phyloP scores from a whole-genome alignment of 176 grass and related monocot genomes.

The Oropetium thomaeum region DNA sequence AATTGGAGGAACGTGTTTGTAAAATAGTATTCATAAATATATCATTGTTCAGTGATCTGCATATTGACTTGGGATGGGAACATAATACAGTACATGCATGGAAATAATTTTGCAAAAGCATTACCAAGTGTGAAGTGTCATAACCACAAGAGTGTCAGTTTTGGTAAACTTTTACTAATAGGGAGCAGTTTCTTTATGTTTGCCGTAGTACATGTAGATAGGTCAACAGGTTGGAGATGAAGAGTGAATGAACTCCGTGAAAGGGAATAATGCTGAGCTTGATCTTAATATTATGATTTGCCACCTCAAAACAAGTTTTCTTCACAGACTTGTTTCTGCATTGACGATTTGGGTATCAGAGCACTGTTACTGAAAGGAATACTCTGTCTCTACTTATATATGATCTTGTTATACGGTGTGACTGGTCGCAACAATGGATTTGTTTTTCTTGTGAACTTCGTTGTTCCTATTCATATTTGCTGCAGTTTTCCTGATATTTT shows the following conservation, averaged over 20 bases:
- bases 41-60: background rate
- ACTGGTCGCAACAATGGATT: background rate
- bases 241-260: background rate
- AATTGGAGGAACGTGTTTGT: background rate
- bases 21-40: conserved; percentile 11
- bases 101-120: background rate
- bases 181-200: background rate
- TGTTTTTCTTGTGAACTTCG: background rate
- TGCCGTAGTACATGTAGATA: background rate
- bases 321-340: background rate
- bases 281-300: background rate
- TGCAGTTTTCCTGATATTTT: background rate
- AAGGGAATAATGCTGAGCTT: background rate
- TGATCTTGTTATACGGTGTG: background rate
- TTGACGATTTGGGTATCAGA: background rate
- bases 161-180: background rate
- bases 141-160: background rate
- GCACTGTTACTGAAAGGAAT: background rate
- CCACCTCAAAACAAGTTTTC: background rate
- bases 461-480: background rate
- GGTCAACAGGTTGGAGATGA: background rate
- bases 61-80: background rate
- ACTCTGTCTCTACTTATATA: background rate
- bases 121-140: background rate
- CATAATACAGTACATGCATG: background rate